Base-by-base conservation (phyloP, 1,284 basidiomycete species). In the Ustilago hordei region DNA sequence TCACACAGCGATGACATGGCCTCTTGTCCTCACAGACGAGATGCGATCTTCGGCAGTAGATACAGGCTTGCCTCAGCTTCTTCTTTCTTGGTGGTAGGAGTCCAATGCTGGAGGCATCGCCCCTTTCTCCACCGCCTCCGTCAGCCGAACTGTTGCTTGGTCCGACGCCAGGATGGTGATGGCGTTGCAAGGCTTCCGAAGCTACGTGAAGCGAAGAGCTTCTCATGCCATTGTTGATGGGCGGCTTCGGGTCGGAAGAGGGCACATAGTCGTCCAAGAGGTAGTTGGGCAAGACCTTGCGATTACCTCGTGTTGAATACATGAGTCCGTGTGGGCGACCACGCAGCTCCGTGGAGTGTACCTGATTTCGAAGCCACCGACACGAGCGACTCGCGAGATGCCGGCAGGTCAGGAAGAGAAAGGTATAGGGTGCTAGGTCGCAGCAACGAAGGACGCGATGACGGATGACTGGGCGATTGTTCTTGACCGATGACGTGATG, bases 251-350 rank as follows among this genome's bases (percentile, higher is more conserved):
- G 23, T 72, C 63, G 23, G 59, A 43, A 13, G 57, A 23, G 2
- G 70, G 62, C 0, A 69, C 57, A n/a, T 65, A 65, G 56, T 75
- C 72, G 12, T 77, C 74, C 23, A 77, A 55, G n/a, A 77, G 60
- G 41, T 77, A 77, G 66, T 77, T 77, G 41, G 74, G 74, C 53
- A 77, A 38, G 4, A 75, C 64, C 62, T 75, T 75, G 56, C 73
- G 73, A 28, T 55, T 64, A 39, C 64, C 57, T 36, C 64, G 64
- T 39, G 62, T 45, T 12, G 64, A 12, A 11, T 67, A 56, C 70
- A 72, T 72, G 31, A 36, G 28, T 39, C 39, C 62, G 48, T 35
- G 47, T 12, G 47, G 36, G 34, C 53, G 36, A 41, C 38, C 53
- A 54, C 52, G 43, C 53, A 1, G 34, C 39, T 38, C 52, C 39